Evolutionary conservation across 352 stramenopile species (phyloP), one percentile per base, ranked within the genome.

Genomic region (Phytophthora foliorum): DNA sequence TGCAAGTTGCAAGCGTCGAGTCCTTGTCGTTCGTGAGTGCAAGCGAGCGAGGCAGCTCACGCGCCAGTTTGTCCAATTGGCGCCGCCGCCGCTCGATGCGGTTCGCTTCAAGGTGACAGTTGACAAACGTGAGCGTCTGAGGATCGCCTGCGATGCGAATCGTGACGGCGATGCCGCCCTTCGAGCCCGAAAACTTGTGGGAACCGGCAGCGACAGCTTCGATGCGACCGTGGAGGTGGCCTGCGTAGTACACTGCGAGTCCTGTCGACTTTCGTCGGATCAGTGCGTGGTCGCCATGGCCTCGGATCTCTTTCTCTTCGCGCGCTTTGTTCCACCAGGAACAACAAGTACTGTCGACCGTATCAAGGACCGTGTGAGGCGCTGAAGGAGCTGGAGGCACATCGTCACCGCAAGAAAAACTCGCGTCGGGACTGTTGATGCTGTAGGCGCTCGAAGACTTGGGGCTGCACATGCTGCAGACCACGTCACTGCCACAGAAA

Each of bases 71-170:
- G 0, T 74, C 58, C 49, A 91, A 76, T 69, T 95, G 88, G 16
- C 86, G 67, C 19, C 75, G 73, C 16, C 88, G 75, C 19, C 81
- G 65, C 16, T 74, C 74, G 10, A 78, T 68, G 27, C 76, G 76
- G 44, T 91, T 87, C n/a, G 82, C 81, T 55, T 93, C 85, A 10
- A 95, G 60, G 61, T 93, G 83, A 49, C 81, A 90, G 55, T 87
- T 93, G 14, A 82, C 75, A 48, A 95, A 92, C 21, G 76, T 87
- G 6, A 93, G 46, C 13, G 78, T 90, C 49, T 85, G 75, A 5
- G 82, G 52, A 31, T 86, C 72, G 14, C 63, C 71, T 27, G 44
- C 68, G 6, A 93, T 31, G 25, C 72, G 70, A 11, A 95, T 51
- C 10, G 70, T 78, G 31, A 88, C 68, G 3, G 72, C 88, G 21